Conservation (phyloP, 768 basidiomycete genomes). For the Coprinopsis sp. region DNA sequence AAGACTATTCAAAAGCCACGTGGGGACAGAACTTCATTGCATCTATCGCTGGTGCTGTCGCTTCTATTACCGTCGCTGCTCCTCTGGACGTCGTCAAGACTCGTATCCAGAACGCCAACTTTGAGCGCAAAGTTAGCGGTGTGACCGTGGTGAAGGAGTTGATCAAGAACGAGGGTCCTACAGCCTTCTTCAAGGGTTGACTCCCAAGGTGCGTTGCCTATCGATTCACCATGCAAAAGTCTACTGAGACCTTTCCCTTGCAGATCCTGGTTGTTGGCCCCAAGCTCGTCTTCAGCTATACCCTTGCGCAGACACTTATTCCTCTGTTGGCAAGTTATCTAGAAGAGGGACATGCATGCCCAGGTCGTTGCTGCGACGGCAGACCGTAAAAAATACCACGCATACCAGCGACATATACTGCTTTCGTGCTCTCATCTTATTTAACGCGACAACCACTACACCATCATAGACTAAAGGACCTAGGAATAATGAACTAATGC, state of each 20-base stretch:
- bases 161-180: constrained; percentile 76
- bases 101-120: constrained; percentile 98
- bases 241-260: background rate
- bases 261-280: constrained; percentile 95
- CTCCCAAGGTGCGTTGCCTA: constrained; percentile 73
- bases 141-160: constrained; percentile 80
- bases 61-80: constrained; percentile 93
- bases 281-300: constrained; percentile 98
- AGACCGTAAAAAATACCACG: no score
- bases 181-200: constrained; percentile 95
- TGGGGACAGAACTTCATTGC: constrained; percentile 98
- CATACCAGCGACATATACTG: no score
- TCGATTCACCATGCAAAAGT: background rate
- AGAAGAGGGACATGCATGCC: constrained; percentile 9
- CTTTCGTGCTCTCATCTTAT: no score
- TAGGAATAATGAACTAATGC: no score
- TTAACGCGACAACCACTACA: no score
- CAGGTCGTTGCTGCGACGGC: no score
- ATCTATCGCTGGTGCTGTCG: constrained; percentile 88
- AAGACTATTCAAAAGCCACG: constrained; percentile 92
- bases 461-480: no score
- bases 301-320: constrained; percentile 93
- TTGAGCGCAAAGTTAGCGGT: constrained; percentile 80
- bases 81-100: constrained; percentile 97
- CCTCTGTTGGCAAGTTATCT: constrained; percentile 87